phyloP scores from a whole-genome alignment of 2,329 filamentous ascomycete species.

The Monosporascus ibericus region DNA sequence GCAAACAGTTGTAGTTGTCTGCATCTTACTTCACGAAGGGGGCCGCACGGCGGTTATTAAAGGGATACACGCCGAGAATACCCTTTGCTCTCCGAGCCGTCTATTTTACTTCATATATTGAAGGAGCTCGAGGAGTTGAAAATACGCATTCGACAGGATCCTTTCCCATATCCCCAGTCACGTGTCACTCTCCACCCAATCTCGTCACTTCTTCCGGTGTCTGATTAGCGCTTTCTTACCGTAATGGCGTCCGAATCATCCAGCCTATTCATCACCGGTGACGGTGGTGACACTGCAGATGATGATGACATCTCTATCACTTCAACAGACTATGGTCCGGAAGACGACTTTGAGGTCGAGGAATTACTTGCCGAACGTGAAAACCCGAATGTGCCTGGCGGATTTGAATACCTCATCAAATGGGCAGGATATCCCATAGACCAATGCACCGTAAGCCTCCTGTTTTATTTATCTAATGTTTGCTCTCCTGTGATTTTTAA shows the following conservation, averaged over 20 bases:
- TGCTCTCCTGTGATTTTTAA: too few relatives aligned
- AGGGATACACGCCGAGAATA: too few relatives aligned
- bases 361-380: slow-evolving; percentile 42
- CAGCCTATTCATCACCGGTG: slow-evolving; percentile 3
- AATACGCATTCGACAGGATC: too few relatives aligned
- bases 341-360: slow-evolving; percentile 49
- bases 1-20: too few relatives aligned
- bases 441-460: slow-evolving; percentile 34
- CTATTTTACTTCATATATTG: too few relatives aligned
- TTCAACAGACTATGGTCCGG: slow-evolving; percentile 40
- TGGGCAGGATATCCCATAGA: slow-evolving; percentile 57
- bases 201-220: neutral
- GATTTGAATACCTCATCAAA: slow-evolving; percentile 51
- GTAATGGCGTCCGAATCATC: slow-evolving; percentile 9
- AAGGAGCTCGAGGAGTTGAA: too few relatives aligned
- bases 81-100: too few relatives aligned
- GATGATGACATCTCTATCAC: slow-evolving; percentile 50
- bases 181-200: too few relatives aligned
- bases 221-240: neutral
- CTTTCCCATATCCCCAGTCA: too few relatives aligned
- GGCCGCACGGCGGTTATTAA: too few relatives aligned
- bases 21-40: too few relatives aligned
- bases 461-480: slow-evolving; percentile 23
- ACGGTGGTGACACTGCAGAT: slow-evolving; percentile 23
- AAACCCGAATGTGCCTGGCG: slow-evolving; percentile 18